These are phyloP conservation scores for Butyriboletus loyo DNA, from an alignment of 768 basidiomycete species.

Conservation along the genomic window DNA sequence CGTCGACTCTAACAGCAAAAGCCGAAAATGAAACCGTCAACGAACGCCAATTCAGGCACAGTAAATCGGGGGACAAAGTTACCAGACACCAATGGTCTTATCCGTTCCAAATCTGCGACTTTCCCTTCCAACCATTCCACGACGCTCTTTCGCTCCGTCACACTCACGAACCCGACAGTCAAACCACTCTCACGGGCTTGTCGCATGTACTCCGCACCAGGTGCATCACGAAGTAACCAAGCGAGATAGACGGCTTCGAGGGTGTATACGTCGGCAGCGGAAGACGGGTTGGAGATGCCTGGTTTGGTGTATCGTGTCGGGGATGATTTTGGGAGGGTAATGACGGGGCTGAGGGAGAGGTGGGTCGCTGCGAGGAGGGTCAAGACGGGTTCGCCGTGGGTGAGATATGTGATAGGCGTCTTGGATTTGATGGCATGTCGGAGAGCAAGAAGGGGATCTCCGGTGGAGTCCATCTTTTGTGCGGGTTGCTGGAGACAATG, in stretches of 20 bases:
- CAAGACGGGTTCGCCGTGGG: conserved; percentile 34
- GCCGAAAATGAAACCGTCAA: neutral
- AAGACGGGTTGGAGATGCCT: conserved; percentile 35
- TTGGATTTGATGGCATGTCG: conserved; percentile 61
- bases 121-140: conserved; percentile 82
- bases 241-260: conserved; percentile 83
- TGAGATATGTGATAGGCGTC: conserved; percentile 46
- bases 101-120: conserved; percentile 24
- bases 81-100: conserved; percentile 24
- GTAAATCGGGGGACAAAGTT: neutral
- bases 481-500: neutral
- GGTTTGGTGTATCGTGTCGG: conserved; percentile 79
- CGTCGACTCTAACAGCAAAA: conserved; percentile 40
- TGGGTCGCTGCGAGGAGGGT: conserved; percentile 60
- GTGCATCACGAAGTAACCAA: conserved; percentile 71
- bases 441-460: conserved; percentile 56
- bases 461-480: conserved; percentile 1
- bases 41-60: neutral
- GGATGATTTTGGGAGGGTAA: conserved; percentile 64
- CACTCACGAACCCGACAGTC: conserved; percentile 72
- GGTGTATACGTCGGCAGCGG: conserved; percentile 58
- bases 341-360: conserved; percentile 52
- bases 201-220: conserved; percentile 86
- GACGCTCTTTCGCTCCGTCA: conserved; percentile 82
- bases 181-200: conserved; percentile 75